Base-by-base conservation (phyloP, 169 alveolate species). In the Perkinsus chesapeaki region DNA sequence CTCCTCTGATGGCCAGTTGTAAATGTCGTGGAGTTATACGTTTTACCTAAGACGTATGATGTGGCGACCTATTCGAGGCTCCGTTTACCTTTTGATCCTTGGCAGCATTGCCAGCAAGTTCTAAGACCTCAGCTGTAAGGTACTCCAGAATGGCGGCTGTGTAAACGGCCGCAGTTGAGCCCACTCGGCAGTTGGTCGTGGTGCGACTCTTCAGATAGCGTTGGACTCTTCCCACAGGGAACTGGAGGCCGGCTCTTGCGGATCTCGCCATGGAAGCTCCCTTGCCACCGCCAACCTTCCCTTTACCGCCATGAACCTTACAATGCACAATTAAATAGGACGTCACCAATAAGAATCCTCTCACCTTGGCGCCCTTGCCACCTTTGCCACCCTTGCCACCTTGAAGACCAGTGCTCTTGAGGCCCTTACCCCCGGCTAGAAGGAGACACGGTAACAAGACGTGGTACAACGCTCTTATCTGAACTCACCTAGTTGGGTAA, bases 81-180 rank as follows among this genome's bases (percentile, higher is more conserved):
- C 99, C 98, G 95, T 98, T 98, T 91, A 97, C 99, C 97, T 98
- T 98, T 93, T 98, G 98, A 94, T 99, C 99, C 97, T 99, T 99
- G 93, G 99, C 97, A 34, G 99, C 99, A 96, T 99, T 99, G 48
- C 99, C 99, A 39, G 99, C 99, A 94, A 99, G 96, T 97, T 99
- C 99, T 47, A 99, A 98, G 73, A 99, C 99, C 96, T 99, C 99
- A 60, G 99, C 99, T 60, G 99, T 99, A 82, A 99, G 97, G 96
- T 99, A 99, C 96, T 99, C 99, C 93, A 99, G 96, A 93, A 99
- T 98, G 82, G 99, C 99, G 43, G 99, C 99, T 92, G 99, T 98
- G 96, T 99, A 99, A 39, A 99, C 99, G 39, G 99, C 99, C 37
- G 99, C 99, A 0, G 99, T 99, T 37, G 99, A 99, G 39, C 99